phyloP scores from a whole-genome alignment of 768 basidiomycete genomes.

The Amanita muscaria region DNA sequence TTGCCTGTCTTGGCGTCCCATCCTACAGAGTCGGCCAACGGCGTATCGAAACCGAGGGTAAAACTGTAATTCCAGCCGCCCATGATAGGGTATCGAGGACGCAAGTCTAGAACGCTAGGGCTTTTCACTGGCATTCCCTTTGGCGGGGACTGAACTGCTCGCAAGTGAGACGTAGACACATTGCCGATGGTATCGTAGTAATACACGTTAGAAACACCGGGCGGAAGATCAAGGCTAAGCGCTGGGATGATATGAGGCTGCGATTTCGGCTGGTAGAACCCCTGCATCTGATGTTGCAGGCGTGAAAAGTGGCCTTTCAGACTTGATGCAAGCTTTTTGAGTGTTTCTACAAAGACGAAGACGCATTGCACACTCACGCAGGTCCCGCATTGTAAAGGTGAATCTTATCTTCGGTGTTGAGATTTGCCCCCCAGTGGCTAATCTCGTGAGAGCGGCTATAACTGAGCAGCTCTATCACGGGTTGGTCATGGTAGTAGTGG shows the following conservation, averaged over 20 bases:
- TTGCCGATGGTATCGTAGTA: slow-evolving; percentile 92
- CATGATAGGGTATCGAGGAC: slow-evolving; percentile 85
- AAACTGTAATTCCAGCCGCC: slow-evolving; percentile 98
- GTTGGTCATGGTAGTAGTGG: slow-evolving; percentile 79
- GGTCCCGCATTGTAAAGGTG: slow-evolving; percentile 86
- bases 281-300: slow-evolving; percentile 73
- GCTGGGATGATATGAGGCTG: slow-evolving; percentile 63
- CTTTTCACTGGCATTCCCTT: slow-evolving; percentile 44
- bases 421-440: slow-evolving; percentile 93
- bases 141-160: slow-evolving; percentile 54
- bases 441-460: slow-evolving; percentile 79
- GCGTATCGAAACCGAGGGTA: slow-evolving; percentile 91
- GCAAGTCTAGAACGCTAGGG: slow-evolving; percentile 69
- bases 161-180: slow-evolving; percentile 88
- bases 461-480: slow-evolving; percentile 66
- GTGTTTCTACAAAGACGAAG: slow-evolving; percentile 5
- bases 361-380: slow-evolving; percentile 53
- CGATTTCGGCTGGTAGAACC: slow-evolving; percentile 59
- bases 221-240: slow-evolving; percentile 72
- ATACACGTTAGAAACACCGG: slow-evolving; percentile 75
- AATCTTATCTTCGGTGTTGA: slow-evolving; percentile 89
- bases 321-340: slow-evolving; percentile 28
- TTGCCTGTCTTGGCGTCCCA: slow-evolving; percentile 54
- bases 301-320: slow-evolving; percentile 96
- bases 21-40: slow-evolving; percentile 60